A percentile compares a stretch with the other conserved stretches of the same genome.
phyloP scores from a whole-genome alignment of 257 asterid species.

The Buddleja alternifolia region DNA sequence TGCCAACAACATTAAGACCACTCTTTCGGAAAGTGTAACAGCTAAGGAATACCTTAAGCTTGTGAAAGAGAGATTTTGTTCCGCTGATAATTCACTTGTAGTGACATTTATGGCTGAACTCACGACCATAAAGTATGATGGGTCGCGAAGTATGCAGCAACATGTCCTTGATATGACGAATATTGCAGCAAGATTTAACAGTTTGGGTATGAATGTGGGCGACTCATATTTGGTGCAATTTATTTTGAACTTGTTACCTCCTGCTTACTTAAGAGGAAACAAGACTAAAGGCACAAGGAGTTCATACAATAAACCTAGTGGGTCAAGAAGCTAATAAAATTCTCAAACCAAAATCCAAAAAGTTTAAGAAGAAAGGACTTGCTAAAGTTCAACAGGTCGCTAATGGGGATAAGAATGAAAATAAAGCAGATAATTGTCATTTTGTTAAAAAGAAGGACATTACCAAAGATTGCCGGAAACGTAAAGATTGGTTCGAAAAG shows the following conservation, averaged over 20 bases:
- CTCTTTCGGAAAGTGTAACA: neutral
- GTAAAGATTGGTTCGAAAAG: too few species aligned
- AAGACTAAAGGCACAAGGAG: neutral
- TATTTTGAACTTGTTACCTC: neutral
- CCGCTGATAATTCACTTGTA: neutral
- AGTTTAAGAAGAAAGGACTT: too few species aligned
- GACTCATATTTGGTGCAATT: neutral
- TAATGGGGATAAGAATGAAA: neutral
- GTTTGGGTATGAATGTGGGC: too few species aligned
- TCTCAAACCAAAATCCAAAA: too few species aligned
- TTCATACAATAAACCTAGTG: neutral
- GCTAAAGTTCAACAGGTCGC: neutral
- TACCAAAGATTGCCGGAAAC: neutral
- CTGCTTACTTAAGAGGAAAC: neutral
- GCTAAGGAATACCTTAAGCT: neutral
- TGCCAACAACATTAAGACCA: neutral
- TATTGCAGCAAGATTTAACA: too few species aligned
- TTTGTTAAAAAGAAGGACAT: neutral
- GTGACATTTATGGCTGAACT: neutral
- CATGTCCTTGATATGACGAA: too few species aligned
- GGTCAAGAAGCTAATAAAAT: too few species aligned
- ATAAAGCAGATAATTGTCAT: too few species aligned
- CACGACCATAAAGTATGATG: neutral
- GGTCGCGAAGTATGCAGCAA: too few species aligned
- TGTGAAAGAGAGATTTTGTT: neutral